Evolutionary conservation across 495 filamentous ascomycete genomes (phyloP).

Genomic region (Paragyromitra xinjiangensis): DNA sequence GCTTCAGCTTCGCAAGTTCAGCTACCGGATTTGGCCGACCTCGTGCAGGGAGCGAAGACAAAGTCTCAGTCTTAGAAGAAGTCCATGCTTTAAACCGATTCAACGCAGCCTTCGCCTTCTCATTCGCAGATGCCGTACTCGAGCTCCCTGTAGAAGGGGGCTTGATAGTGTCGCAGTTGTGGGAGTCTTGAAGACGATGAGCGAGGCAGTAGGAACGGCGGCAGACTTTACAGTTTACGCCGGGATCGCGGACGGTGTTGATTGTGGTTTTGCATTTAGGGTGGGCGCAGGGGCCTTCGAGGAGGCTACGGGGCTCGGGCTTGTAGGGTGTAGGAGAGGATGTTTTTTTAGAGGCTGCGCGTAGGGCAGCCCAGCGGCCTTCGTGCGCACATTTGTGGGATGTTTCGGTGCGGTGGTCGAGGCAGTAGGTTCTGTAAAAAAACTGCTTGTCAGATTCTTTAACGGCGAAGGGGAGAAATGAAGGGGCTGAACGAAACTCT

Average conservation of each 20-base stretch:
- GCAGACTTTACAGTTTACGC: slow-evolving; percentile 81
- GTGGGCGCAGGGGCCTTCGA: slow-evolving; percentile 75
- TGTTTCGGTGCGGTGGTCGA: slow-evolving; percentile 90
- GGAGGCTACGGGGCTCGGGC: slow-evolving; percentile 56
- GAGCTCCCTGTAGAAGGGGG: slow-evolving; percentile 59
- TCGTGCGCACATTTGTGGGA: slow-evolving; percentile 80
- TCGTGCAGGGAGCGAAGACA: slow-evolving; percentile 59
- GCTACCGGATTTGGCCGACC: slow-evolving; percentile 63
- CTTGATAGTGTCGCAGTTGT: slow-evolving; percentile 73
- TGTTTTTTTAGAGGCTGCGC: slow-evolving; percentile 47
- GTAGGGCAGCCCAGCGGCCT: slow-evolving; percentile 84
- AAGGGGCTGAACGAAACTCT: background rate
- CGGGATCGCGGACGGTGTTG: slow-evolving; percentile 78
- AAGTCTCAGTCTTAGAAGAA: slow-evolving; percentile 61
- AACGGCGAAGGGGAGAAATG: background rate
- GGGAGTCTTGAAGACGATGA: slow-evolving; percentile 85
- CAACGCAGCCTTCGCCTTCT: slow-evolving; percentile 70
- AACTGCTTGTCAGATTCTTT: slow-evolving; percentile 10
- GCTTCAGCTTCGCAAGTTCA: slow-evolving; percentile 78
- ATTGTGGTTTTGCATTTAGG: slow-evolving; percentile 83
- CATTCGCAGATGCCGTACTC: slow-evolving; percentile 57
- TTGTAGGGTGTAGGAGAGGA: slow-evolving; percentile 25
- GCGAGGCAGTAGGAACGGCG: slow-evolving; percentile 89
- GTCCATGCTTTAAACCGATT: slow-evolving; percentile 59
- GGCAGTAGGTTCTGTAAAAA: slow-evolving; percentile 76